Evolutionary conservation across 164 flowering plant species (phyloP).

Genomic region (Warburgia ugandensis): DNA sequence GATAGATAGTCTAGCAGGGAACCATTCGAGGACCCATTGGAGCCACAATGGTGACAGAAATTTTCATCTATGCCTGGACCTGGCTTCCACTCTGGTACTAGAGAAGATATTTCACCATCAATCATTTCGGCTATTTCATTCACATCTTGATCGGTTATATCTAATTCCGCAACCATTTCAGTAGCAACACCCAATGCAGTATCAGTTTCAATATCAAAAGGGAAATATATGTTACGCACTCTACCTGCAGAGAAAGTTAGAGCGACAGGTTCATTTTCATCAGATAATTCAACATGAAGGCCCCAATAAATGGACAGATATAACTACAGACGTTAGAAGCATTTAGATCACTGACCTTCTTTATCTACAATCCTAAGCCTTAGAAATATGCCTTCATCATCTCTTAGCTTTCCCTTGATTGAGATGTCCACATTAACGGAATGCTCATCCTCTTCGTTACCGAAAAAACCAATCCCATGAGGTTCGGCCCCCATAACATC

Average conservation of each 20-base stretch:
- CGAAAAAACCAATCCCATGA: constrained; percentile 51
- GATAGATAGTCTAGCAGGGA: constrained; percentile 39
- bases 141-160: constrained; percentile 82
- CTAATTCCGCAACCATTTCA: constrained; percentile 89
- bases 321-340: too few relatives aligned
- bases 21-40: constrained; percentile 33
- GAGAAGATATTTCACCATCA: constrained; percentile 63
- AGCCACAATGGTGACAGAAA: constrained; percentile 45
- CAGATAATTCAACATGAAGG: background rate
- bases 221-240: constrained; percentile 78
- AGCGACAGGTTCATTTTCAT: background rate
- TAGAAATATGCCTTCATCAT: constrained; percentile 62
- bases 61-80: constrained; percentile 31
- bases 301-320: too few relatives aligned
- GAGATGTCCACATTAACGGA: constrained; percentile 46
- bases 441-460: constrained; percentile 56
- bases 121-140: constrained; percentile 84
- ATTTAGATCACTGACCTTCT: constrained; percentile 46
- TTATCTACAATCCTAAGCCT: constrained; percentile 78
- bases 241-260: constrained; percentile 44
- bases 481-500: constrained; percentile 27
- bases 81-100: constrained; percentile 73
- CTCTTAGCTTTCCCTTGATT: constrained; percentile 65
- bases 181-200: constrained; percentile 79
- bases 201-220: constrained; percentile 71